Conservation (phyloP, 139 green algal species). For the Chloropicon primus region DNA sequence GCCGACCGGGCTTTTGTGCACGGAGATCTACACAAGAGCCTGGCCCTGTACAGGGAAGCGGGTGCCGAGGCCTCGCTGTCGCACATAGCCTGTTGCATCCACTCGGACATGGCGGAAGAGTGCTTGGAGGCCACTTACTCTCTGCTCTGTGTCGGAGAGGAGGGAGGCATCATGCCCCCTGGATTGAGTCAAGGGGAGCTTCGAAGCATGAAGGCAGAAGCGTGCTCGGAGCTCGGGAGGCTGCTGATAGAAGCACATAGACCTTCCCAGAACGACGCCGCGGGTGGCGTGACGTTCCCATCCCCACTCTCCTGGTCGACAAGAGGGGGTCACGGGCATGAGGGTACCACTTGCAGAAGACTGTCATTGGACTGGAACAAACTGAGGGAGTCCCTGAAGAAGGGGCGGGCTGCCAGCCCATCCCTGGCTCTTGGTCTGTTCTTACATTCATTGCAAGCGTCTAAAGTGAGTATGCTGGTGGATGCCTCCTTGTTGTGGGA, state of each 20-base stretch:
- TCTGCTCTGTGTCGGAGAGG: background rate
- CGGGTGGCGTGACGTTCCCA: background rate
- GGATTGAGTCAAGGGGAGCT: too few species aligned
- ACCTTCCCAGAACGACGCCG: background rate
- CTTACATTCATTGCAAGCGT: too few species aligned
- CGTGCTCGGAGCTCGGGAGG: background rate
- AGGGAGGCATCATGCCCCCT: too few species aligned
- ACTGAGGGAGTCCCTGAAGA: too few species aligned
- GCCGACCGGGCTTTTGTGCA: background rate
- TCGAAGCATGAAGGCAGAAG: too few species aligned
- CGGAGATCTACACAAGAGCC: background rate
- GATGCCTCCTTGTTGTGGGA: too few species aligned
- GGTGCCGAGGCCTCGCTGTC: background rate
- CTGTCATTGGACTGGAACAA: too few species aligned
- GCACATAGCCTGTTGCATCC: background rate
- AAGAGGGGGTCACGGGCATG: too few species aligned
- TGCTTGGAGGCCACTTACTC: background rate
- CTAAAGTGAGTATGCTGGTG: too few species aligned
- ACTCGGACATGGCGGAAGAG: background rate
- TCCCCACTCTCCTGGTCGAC: background rate
- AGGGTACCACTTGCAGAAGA: too few species aligned
- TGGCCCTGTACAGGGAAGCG: background rate
- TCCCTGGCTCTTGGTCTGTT: too few species aligned
- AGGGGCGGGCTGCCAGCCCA: too few species aligned
- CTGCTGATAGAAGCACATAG: background rate